Evolutionary conservation across 257 asterid species (phyloP).

Genomic region (Solanum chilense): DNA sequence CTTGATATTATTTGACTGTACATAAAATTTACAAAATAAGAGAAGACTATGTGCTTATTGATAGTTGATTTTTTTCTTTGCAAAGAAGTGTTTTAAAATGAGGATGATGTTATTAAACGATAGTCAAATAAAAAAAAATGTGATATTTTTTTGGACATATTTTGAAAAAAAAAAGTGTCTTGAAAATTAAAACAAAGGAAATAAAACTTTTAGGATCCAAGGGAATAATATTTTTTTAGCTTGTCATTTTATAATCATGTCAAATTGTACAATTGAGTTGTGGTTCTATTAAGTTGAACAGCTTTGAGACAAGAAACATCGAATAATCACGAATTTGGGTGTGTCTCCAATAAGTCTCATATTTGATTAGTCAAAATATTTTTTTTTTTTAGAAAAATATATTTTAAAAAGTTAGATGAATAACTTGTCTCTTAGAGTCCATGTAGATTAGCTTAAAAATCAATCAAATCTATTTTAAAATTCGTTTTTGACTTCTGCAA

Average conservation of each 20-base stretch:
- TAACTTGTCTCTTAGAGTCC: no score
- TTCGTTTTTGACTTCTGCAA: no score
- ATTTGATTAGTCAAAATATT: no score
- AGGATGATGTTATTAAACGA: no score
- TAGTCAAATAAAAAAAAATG: no score
- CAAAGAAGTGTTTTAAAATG: background rate
- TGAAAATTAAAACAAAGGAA: background rate
- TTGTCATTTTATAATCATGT: background rate
- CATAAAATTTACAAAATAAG: background rate
- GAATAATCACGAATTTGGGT: background rate
- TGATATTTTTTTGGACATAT: background rate
- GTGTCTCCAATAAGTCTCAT: no score
- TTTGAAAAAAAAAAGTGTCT: background rate
- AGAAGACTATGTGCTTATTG: background rate
- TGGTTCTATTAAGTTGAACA: background rate
- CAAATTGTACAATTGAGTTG: background rate
- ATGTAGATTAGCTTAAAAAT: no score
- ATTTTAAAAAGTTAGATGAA: no score
- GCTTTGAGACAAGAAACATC: background rate
- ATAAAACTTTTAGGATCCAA: background rate
- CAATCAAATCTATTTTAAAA: no score
- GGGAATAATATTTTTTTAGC: background rate
- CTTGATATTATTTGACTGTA: accelerated
- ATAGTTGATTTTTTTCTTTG: background rate
- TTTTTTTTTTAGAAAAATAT: no score